A percentile compares a stretch with the other conserved stretches of the same genome.
Conservation (phyloP, 1,284 basidiomycete species). For the Ceratobasidium sp. region DNA sequence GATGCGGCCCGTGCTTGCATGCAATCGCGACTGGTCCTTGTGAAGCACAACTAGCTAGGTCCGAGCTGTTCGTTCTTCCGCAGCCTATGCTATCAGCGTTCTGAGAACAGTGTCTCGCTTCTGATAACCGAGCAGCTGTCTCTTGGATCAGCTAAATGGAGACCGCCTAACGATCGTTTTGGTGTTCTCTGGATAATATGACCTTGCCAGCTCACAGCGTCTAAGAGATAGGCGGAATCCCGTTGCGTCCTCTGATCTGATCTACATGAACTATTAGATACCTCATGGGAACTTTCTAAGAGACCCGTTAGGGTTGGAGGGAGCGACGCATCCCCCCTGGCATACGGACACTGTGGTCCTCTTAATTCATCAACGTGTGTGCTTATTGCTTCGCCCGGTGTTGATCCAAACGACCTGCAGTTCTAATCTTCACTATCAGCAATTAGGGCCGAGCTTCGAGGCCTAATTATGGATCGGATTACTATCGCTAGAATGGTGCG, state of each 20-base stretch:
- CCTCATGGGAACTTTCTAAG: not conserved
- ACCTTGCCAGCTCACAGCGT: conserved; percentile 11
- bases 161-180: not conserved
- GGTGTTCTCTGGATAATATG: not conserved
- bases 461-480: not conserved
- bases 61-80: not conserved
- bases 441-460: not conserved
- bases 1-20: too few species aligned
- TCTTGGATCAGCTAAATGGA: not conserved
- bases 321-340: not conserved
- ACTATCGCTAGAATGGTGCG: conserved; percentile 26
- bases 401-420: not conserved
- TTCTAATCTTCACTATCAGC: not conserved
- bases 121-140: not conserved
- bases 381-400: not conserved
- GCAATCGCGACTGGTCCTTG: not conserved
- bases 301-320: not conserved
- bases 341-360: not conserved
- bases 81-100: not conserved
- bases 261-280: not conserved
- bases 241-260: not conserved
- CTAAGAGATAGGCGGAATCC: not conserved
- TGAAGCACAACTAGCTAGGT: not conserved
- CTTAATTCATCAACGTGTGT: not conserved
- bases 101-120: not conserved